A percentile compares a stretch with the other conserved stretches of the same genome.
Evolutionary conservation across 2,329 filamentous ascomycete species (phyloP).

Genomic region (Cucurbitaria berberidis): DNA sequence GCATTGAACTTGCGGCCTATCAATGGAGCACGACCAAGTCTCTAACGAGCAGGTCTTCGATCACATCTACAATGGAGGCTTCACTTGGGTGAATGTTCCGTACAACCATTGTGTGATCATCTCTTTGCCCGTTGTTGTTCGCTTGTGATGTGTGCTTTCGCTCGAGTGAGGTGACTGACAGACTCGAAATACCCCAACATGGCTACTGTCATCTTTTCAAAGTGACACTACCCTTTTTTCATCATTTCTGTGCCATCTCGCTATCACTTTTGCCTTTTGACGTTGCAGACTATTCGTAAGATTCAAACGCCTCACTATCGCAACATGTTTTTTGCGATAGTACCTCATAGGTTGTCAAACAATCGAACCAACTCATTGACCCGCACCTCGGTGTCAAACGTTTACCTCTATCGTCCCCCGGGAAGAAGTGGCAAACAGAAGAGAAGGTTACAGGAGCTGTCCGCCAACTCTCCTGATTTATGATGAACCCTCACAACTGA

Average conservation of each 20-base stretch:
- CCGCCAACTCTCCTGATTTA: too few species aligned
- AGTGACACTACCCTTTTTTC: background rate
- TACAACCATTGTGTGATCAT: constrained; percentile 63
- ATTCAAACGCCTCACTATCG: background rate
- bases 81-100: constrained; percentile 64
- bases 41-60: constrained; percentile 46
- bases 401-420: too few species aligned
- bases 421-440: too few species aligned
- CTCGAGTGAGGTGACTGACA: constrained; percentile 5
- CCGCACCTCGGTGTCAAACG: too few species aligned
- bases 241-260: background rate
- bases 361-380: too few species aligned
- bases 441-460: too few species aligned
- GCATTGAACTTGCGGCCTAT: constrained; percentile 53
- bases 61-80: constrained; percentile 63
- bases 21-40: constrained; percentile 50
- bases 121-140: constrained; percentile 21
- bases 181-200: background rate
- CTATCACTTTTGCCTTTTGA: background rate
- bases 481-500: too few species aligned
- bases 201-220: background rate
- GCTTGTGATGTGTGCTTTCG: constrained; percentile 28
- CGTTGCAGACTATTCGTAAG: background rate
- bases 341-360: too few species aligned
- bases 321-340: too few species aligned